Evolutionary conservation across 1,284 basidiomycete genomes (phyloP).

Genomic region (Malassezia restricta): DNA sequence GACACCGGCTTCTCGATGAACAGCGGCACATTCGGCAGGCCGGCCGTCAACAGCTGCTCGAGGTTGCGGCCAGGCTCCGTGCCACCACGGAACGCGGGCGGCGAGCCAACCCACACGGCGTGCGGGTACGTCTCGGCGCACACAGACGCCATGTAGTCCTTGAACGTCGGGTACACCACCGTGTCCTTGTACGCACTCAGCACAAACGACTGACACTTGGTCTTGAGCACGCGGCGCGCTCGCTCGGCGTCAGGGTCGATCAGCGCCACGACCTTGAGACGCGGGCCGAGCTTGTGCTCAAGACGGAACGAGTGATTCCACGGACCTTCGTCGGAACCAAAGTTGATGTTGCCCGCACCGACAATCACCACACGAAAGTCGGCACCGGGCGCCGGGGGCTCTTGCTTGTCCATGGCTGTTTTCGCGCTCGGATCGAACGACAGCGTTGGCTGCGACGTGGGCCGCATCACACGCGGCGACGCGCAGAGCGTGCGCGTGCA

Average conservation of each 20-base stretch:
- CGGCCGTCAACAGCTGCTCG: constrained; percentile 74
- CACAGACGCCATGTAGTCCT: constrained; percentile 67
- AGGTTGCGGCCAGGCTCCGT: constrained; percentile 60
- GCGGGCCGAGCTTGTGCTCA: constrained; percentile 69
- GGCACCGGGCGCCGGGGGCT: constrained; percentile 38
- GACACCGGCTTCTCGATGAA: constrained; percentile 92
- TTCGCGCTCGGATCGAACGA: constrained; percentile 35
- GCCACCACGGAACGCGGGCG: constrained; percentile 68
- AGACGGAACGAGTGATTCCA: constrained; percentile 46
- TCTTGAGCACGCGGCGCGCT: constrained; percentile 65
- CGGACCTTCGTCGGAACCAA: constrained; percentile 43
- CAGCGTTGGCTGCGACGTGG: constrained; percentile 1
- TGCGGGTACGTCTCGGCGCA: constrained; percentile 48
- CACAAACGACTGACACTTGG: constrained; percentile 89
- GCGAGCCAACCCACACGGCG: constrained; percentile 79
- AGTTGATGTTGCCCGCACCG: constrained; percentile 43
- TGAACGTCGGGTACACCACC: constrained; percentile 71
- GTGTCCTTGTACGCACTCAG: constrained; percentile 84
- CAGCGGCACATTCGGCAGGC: constrained; percentile 62
- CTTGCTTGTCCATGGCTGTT: constrained; percentile 45
- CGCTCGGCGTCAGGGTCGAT: constrained; percentile 81
- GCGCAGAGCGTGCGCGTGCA: neutral
- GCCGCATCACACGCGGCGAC: neutral
- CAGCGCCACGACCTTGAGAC: constrained; percentile 86
- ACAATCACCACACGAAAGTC: constrained; percentile 45